Evolutionary conservation across 2,329 filamentous ascomycete species (phyloP), one percentile per base, ranked within the genome.

Genomic region (Colletotrichum chrysophilum): DNA sequence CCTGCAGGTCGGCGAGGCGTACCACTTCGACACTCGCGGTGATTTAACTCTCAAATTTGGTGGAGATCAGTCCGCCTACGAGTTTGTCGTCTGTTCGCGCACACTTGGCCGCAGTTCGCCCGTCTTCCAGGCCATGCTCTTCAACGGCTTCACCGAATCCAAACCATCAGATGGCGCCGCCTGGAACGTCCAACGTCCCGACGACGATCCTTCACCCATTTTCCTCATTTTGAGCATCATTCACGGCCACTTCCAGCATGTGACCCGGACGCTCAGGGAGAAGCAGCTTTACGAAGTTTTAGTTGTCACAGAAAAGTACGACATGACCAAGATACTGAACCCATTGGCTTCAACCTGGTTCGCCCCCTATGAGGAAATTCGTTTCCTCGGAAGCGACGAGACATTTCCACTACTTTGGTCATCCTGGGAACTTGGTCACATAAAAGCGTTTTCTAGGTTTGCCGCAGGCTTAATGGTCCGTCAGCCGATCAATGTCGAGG

Each of bases 71-170:
- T 12, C 26, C 0, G 28, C 28, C 56, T 61, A 32, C 56, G 0
- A 61, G 8, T 61, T 61, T 30, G 3, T 61, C 28, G 58, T 61
- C 18, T 61, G 58, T 30, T 61, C 58, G 5, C 58, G 58, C 18
- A 34, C 58, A n/a, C 24, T 61, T 18, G 3, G 26, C 18, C 58
- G 28, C 16, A 30, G 58, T 12, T 61, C 58, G 12, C 13, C 58
- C 6, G 58, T 61, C 28, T 61, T 61, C 21, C 0, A n/a, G 4
- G 58, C 58, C 18, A 61, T 34, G 56, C 56, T 61, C 7, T 61
- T 61, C 56, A n/a, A 3, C 4, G 28, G 56, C 16, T 21, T 34
- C 10, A 28, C 14, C 4, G 28, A 61, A 30, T 21, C 56, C 28
- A n/a, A 61, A 18, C 56, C 56, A 10, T 2, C 56, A 16, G 6